Evolutionary conservation across 345 rosid genomes (phyloP), one percentile per base, ranked within the genome.

Genomic region (Citrus reticulata): DNA sequence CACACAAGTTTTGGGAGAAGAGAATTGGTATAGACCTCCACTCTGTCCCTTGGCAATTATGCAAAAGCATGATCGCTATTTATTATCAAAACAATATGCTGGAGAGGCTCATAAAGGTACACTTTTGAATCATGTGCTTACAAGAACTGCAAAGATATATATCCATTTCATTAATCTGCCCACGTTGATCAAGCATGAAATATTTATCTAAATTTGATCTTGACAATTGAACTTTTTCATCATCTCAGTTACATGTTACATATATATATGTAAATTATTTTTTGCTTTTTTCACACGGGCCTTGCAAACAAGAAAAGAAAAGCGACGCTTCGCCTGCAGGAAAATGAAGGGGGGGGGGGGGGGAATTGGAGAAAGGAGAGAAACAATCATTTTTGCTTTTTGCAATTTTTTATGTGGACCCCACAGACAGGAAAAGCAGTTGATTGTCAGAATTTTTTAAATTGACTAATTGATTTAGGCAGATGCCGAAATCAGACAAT

Each of bases 11-110:
- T 78, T 95, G 98, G 99, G 70, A 57, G 83, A 92, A 87, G 85
- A 95, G 87, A 80, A 84, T 93, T 37, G 91, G 94, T 59, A 68
- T 75, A 14, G 96, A 92, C 87, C 91, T 93, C 78, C 97, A 93
- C 84, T 94, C 98, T 0, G 97, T 92, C 82, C 95, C 98, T 63
- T 95, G 99, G 99, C 87, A 88, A 59, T 77, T 94, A 77, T 95
- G 99, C 83, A 81, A 73, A 42, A 83, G 79, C 72, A 95, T 95
- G 97, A 87, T 92, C 74, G 83, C 91, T 55, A 83, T 93, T 78
- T 95, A 95, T 82, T 91, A 90, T 79, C 81, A 97, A 79, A 94
- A 91, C 88, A 92, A 90, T 84, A 92, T 90, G 99, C 88, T 84
- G 73, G 91, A 93, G 69, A 80, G 86, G 70, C 93, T 94, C 34